Evolutionary conservation across 306 rosid genomes (phyloP).

Genomic region (Quercus dentata): DNA sequence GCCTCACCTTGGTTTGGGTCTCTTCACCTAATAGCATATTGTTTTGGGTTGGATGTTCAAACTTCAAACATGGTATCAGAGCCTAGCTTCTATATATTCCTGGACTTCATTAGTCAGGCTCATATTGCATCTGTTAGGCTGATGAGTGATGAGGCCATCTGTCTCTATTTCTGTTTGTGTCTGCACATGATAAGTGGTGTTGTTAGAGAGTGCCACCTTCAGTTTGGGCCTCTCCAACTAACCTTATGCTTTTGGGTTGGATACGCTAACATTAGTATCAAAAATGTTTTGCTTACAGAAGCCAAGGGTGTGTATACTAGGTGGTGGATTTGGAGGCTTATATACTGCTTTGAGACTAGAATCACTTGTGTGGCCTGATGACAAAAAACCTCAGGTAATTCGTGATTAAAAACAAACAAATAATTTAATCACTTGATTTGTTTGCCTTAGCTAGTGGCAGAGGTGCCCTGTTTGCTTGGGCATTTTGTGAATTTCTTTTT

Average conservation of each 20-base stretch:
- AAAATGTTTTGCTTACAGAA: conserved; percentile 38
- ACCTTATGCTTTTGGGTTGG: neutral
- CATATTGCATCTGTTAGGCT: neutral
- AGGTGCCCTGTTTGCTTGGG: too few relatives aligned
- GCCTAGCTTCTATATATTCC: neutral
- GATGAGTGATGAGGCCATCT: neutral
- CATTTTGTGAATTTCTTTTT: neutral
- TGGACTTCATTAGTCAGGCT: neutral
- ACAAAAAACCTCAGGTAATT: conserved; percentile 75
- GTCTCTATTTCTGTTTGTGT: neutral
- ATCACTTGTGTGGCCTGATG: conserved; percentile 81
- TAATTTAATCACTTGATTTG: neutral
- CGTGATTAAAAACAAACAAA: neutral
- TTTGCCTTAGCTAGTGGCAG: neutral
- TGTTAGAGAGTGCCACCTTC: neutral
- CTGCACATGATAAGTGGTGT: neutral
- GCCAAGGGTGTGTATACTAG: conserved; percentile 86
- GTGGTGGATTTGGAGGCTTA: conserved; percentile 98
- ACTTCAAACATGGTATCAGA: neutral
- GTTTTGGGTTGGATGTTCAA: neutral
- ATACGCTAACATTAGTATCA: neutral
- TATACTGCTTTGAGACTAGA: conserved; percentile 93
- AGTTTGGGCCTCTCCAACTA: neutral
- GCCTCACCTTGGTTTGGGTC: neutral
- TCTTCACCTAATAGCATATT: neutral